phyloP scores from a whole-genome alignment of 257 asterid species.

The Lycium ferocissimum region DNA sequence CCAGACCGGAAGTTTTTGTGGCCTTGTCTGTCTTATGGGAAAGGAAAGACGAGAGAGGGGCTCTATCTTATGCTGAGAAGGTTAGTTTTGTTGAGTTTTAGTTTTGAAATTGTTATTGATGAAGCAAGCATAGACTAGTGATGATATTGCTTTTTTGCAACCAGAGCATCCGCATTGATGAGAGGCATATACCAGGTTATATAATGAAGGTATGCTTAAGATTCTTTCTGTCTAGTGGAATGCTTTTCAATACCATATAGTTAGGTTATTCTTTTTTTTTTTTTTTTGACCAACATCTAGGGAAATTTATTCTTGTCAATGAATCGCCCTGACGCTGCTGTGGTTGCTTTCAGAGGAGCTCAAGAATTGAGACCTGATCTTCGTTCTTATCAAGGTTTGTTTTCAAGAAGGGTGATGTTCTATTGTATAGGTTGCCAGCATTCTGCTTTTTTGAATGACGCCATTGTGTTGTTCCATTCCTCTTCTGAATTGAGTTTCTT shows the following conservation, averaged over 20 bases:
- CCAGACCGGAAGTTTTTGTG: conserved; percentile 93
- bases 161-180: conserved; percentile 93
- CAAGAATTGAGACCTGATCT: conserved; percentile 97
- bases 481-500: conserved; percentile 5
- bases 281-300: conserved; percentile 48
- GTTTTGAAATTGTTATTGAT: conserved; percentile 23
- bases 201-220: conserved; percentile 78
- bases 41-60: conserved; percentile 88
- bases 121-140: not conserved
- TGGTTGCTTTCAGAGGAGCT: conserved; percentile 79
- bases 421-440: not conserved
- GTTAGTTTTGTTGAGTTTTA: conserved; percentile 46
- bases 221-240: conserved; percentile 24
- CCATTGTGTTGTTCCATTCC: not conserved
- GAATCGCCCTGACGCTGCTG: conserved; percentile 95
- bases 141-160: conserved; percentile 23
- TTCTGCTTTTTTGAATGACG: conserved; percentile 9
- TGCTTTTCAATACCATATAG: conserved; percentile 23
- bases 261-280: conserved; percentile 6
- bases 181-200: conserved; percentile 89
- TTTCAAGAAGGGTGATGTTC: conserved; percentile 7
- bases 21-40: conserved; percentile 94
- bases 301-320: conserved; percentile 85
- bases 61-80: conserved; percentile 91
- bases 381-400: conserved; percentile 93